Conservation (phyloP, 1,284 basidiomycete genomes). For the Irpex rosettiformis region DNA sequence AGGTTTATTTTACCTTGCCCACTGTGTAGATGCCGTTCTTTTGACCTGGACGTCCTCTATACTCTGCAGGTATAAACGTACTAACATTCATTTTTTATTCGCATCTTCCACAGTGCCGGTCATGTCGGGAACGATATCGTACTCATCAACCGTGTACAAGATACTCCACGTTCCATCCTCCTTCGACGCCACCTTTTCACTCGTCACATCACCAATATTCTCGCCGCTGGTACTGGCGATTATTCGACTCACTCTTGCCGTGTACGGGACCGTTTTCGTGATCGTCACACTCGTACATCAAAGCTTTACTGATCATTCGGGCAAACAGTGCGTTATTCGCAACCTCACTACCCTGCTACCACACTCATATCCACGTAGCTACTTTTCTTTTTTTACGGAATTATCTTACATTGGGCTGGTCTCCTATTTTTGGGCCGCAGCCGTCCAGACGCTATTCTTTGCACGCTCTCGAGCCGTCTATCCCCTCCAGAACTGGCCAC, state of each 20-base stretch:
- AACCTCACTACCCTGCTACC: not conserved
- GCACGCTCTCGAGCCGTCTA: slow-evolving; percentile 37
- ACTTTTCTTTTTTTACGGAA: slow-evolving; percentile 61
- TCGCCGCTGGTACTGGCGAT: slow-evolving; percentile 42
- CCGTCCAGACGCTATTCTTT: slow-evolving; percentile 51
- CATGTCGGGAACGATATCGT: not conserved
- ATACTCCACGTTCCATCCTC: slow-evolving; percentile 21
- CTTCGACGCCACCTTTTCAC: slow-evolving; percentile 51
- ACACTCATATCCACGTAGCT: slow-evolving; percentile 32
- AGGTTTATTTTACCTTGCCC: not conserved
- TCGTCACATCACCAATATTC: slow-evolving; percentile 59
- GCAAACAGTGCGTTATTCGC: slow-evolving; percentile 18
- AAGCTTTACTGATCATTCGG: slow-evolving; percentile 27
- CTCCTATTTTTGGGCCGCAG: slow-evolving; percentile 59
- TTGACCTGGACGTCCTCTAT: not conserved
- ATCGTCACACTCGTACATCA: slow-evolving; percentile 43
- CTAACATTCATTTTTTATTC: too few relatives aligned
- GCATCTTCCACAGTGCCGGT: not conserved
- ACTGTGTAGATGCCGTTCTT: not conserved
- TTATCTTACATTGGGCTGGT: slow-evolving; percentile 60
- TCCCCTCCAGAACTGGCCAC: slow-evolving; percentile 58
- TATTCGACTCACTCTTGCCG: slow-evolving; percentile 45
- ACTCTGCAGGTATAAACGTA: not conserved
- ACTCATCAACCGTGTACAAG: not conserved
- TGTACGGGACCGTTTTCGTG: slow-evolving; percentile 49